These are phyloP conservation scores for Penicillium sp. DNA, from an alignment of 2,329 filamentous ascomycete species.

Conservation along the genomic window DNA sequence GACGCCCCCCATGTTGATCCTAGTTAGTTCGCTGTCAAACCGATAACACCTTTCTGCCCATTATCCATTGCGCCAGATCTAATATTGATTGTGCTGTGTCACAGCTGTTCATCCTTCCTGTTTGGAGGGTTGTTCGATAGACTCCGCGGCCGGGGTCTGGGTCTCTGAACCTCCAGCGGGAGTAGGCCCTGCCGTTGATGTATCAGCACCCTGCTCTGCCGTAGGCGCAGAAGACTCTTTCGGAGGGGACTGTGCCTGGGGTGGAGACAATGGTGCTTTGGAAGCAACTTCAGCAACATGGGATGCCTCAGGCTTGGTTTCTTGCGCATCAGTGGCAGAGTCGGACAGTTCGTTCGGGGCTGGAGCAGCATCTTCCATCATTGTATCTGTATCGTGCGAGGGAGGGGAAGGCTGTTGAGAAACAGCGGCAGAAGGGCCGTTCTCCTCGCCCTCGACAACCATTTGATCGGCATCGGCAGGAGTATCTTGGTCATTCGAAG, in stretches of 20 bases:
- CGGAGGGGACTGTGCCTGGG: conserved; percentile 19
- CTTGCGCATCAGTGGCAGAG: conserved; percentile 15
- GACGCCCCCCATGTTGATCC: conserved; percentile 11
- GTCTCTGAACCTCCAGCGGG: conserved; percentile 14
- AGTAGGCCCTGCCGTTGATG: conserved; percentile 3
- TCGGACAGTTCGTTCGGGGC: conserved; percentile 20
- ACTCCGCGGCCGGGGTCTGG: conserved; percentile 4
- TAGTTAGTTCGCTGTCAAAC: conserved; percentile 24
- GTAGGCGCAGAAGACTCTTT: conserved; percentile 20
- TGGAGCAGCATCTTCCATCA: conserved; percentile 41
- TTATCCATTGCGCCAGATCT: conserved; percentile 37
- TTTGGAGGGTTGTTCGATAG: conserved; percentile 21
- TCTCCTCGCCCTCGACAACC: conserved; percentile 31
- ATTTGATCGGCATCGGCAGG: conserved; percentile 35
- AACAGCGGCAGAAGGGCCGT: conserved; percentile 28
- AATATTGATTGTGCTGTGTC: conserved; percentile 24
- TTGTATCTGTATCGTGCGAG: conserved; percentile 36
- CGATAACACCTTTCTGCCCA: conserved; percentile 40
- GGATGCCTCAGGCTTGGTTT: conserved; percentile 27
- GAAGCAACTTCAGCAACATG: conserved; percentile 20
- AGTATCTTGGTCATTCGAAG: conserved; percentile 33
- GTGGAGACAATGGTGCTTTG: conserved; percentile 19
- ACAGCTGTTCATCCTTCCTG: conserved; percentile 29
- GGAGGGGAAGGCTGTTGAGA: conserved; percentile 32
- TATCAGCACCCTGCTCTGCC: conserved; percentile 10